These are phyloP conservation scores for Liquidambar formosana DNA, from an alignment of 164 flowering plant genomes.

Conservation along the genomic window DNA sequence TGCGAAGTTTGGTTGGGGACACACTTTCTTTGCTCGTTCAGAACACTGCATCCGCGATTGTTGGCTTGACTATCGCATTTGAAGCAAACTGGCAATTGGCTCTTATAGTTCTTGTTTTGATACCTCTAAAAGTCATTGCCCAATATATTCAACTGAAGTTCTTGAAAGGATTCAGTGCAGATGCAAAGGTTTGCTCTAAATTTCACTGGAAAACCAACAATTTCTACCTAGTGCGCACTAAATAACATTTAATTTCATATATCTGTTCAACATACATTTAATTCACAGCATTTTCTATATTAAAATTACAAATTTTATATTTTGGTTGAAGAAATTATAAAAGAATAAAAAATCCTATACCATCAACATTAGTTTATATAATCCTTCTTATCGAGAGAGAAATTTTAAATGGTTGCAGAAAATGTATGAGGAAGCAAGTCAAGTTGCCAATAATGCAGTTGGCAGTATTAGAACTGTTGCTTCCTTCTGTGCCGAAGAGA, in stretches of 20 bases:
- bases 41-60: constrained; percentile 27
- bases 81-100: constrained; percentile 40
- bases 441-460: constrained; percentile 1
- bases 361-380: too few relatives aligned
- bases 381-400: too few relatives aligned
- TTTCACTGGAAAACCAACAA: too few relatives aligned
- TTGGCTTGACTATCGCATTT: constrained; percentile 40
- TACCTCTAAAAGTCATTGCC: constrained; percentile 34
- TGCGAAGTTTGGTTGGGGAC: constrained; percentile 42
- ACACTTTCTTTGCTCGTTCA: constrained; percentile 41
- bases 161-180: constrained; percentile 43
- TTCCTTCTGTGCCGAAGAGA: background rate
- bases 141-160: constrained; percentile 38
- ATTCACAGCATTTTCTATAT: too few relatives aligned
- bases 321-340: too few relatives aligned
- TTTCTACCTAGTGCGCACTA: too few relatives aligned
- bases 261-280: too few relatives aligned
- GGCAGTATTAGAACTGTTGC: constrained; percentile 4
- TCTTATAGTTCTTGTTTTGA: constrained; percentile 33
- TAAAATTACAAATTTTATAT: too few relatives aligned
- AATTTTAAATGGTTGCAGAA: background rate
- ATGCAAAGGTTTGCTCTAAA: constrained; percentile 35
- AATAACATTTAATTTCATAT: too few relatives aligned
- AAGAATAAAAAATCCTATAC: too few relatives aligned
- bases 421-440: constrained; percentile 2